Conservation (phyloP, 768 basidiomycete genomes). For the Russula sp. region DNA sequence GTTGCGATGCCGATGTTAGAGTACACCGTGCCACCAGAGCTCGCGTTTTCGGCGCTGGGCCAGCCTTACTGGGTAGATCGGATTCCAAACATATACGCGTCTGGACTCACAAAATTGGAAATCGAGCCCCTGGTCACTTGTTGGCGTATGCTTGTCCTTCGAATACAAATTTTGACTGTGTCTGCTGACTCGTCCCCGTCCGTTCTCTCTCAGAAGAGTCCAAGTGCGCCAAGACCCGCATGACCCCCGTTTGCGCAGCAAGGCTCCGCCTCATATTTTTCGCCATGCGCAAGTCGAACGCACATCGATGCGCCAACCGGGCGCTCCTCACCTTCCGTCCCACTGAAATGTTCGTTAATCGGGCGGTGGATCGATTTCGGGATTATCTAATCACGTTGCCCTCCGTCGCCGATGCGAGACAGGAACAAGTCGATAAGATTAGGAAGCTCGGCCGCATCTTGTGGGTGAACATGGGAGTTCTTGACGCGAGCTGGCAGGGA, state of each 20-base stretch:
- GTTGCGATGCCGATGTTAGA: neutral
- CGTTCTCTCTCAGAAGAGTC: neutral
- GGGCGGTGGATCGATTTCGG: neutral
- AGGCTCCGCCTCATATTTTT: neutral
- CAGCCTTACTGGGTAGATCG: neutral
- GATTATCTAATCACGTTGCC: neutral
- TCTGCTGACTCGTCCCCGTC: neutral
- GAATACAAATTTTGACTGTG: neutral
- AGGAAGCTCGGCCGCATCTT: slow-evolving; percentile 4
- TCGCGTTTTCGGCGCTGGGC: neutral
- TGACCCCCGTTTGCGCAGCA: neutral
- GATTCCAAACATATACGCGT: neutral
- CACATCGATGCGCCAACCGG: neutral
- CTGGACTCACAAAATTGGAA: neutral
- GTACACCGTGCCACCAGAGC: neutral
- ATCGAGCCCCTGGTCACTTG: neutral
- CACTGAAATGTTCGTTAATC: neutral
- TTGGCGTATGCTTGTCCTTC: neutral
- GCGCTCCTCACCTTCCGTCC: neutral
- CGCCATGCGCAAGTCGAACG: neutral
- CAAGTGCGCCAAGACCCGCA: neutral
- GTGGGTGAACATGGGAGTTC: neutral
- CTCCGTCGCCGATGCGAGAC: neutral
- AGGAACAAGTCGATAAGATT: neutral
- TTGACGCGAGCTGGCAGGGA: neutral